A percentile compares a stretch with the other conserved stretches of the same genome.
Conservation (phyloP, 805 yeast species). For the Metschnikowia continentalis region DNA sequence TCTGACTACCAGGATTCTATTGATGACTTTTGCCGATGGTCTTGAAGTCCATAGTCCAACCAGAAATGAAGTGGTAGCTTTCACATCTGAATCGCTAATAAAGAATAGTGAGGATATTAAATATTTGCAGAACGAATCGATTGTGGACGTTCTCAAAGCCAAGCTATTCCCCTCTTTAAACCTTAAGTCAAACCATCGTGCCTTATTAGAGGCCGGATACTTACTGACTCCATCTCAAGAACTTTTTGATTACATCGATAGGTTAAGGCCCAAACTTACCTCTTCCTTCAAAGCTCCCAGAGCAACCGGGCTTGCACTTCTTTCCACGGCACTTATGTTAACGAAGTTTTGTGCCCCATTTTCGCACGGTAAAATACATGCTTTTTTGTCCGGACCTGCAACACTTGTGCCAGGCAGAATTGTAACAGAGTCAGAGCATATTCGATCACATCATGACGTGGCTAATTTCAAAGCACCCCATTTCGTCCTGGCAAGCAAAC, state of each 20-base stretch:
- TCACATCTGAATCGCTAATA: constrained; percentile 1
- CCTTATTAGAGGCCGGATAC: constrained; percentile 1
- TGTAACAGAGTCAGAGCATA: constrained; percentile 15
- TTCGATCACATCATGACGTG: constrained; percentile 37
- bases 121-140: background rate
- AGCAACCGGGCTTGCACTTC: constrained; percentile 33
- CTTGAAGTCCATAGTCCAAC: constrained; percentile 22
- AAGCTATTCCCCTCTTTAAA: constrained; percentile 4
- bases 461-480: constrained; percentile 26
- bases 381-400: constrained; percentile 38
- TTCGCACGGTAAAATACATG: constrained; percentile 24
- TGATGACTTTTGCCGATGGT: constrained; percentile 28
- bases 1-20: constrained; percentile 15
- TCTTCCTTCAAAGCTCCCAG: constrained; percentile 29
- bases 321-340: constrained; percentile 22
- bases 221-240: constrained; percentile 4
- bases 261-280: constrained; percentile 23
- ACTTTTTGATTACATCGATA: constrained; percentile 11
- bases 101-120: background rate
- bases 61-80: background rate
- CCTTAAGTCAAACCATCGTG: background rate
- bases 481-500: constrained; percentile 23
- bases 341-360: constrained; percentile 17
- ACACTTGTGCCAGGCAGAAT: constrained; percentile 36
- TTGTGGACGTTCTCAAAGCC: constrained; percentile 8